Conservation (phyloP, 805 yeast species). For the Candida rishiriensis region DNA sequence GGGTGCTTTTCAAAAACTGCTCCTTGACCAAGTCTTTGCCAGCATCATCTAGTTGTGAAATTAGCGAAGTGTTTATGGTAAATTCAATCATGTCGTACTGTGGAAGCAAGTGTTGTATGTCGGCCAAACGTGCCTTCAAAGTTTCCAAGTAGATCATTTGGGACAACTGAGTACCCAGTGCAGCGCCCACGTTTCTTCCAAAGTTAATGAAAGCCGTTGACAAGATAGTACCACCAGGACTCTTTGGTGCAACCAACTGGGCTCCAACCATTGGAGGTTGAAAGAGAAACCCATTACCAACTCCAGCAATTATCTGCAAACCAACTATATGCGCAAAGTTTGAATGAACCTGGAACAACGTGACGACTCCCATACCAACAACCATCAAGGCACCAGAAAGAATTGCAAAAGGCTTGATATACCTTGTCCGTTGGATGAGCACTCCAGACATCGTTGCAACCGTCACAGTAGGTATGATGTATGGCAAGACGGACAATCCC, state of each 20-base stretch:
- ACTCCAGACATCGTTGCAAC: constrained; percentile 36
- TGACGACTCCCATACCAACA: constrained; percentile 41
- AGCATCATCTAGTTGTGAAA: background rate
- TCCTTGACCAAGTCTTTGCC: background rate
- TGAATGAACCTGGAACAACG: constrained; percentile 38
- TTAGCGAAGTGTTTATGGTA: constrained; percentile 2
- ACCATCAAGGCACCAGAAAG: constrained; percentile 33
- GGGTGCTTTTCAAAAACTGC: background rate
- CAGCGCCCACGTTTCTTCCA: constrained; percentile 41
- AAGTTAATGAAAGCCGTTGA: constrained; percentile 43
- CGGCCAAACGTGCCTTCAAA: constrained; percentile 10
- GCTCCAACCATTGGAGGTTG: constrained; percentile 41
- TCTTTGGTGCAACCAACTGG: constrained; percentile 48
- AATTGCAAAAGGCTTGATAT: constrained; percentile 38
- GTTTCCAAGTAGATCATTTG: constrained; percentile 36
- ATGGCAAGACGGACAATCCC: constrained; percentile 43
- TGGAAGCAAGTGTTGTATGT: no score
- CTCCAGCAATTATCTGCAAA: constrained; percentile 40
- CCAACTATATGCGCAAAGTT: constrained; percentile 37
- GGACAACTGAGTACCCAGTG: constrained; percentile 39
- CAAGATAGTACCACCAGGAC: constrained; percentile 45
- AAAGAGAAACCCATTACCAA: constrained; percentile 40
- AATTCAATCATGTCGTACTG: constrained; percentile 5
- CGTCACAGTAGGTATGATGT: constrained; percentile 37
- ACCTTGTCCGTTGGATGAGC: constrained; percentile 33